These are phyloP conservation scores for Letharia lupina DNA, from an alignment of 495 filamentous ascomycete species.

Conservation along the genomic window DNA sequence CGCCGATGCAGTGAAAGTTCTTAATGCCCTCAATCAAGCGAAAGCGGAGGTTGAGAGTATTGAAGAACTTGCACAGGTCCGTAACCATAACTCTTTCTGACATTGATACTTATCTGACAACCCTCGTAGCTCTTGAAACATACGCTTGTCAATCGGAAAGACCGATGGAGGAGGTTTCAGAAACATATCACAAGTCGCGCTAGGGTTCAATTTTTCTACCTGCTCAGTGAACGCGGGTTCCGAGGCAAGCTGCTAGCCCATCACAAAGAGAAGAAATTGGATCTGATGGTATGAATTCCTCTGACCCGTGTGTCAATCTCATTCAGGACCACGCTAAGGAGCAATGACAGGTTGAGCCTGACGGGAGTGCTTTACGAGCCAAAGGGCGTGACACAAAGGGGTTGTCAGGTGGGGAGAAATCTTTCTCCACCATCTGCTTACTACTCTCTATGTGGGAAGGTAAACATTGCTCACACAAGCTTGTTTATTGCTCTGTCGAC, in stretches of 20 bases:
- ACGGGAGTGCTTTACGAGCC: slow-evolving; percentile 57
- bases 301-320: neutral
- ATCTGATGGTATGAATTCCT: slow-evolving; percentile 55
- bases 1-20: slow-evolving; percentile 38
- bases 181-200: slow-evolving; percentile 73
- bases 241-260: slow-evolving; percentile 71
- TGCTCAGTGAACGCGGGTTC: slow-evolving; percentile 82
- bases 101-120: slow-evolving; percentile 18
- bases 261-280: slow-evolving; percentile 61
- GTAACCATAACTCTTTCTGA: neutral
- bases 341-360: slow-evolving; percentile 55
- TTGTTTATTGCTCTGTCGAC: neutral
- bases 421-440: slow-evolving; percentile 92
- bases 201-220: slow-evolving; percentile 74
- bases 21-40: slow-evolving; percentile 37
- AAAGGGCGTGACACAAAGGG: slow-evolving; percentile 78
- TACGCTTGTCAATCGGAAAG: slow-evolving; percentile 59
- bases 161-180: slow-evolving; percentile 75
- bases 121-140: slow-evolving; percentile 45
- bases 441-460: slow-evolving; percentile 71
- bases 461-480: neutral
- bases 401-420: slow-evolving; percentile 92
- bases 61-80: slow-evolving; percentile 45
- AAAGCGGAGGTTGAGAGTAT: slow-evolving; percentile 41
- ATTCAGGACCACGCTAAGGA: slow-evolving; percentile 11